phyloP scores from a whole-genome alignment of 169 alveolate species.

The Fabrea salina region DNA sequence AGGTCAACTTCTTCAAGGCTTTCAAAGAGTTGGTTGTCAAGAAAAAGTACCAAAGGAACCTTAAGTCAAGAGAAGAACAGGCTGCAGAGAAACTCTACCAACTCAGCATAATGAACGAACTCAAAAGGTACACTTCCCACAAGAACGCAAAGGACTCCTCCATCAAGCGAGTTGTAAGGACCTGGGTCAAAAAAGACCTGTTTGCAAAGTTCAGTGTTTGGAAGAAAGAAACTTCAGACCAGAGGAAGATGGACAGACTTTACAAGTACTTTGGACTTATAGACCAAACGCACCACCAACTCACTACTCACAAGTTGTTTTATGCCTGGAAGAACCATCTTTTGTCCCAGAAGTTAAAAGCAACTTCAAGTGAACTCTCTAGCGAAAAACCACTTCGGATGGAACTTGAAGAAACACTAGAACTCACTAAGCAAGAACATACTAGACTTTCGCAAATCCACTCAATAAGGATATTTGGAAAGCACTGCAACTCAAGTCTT shows the following conservation, averaged over 20 bases:
- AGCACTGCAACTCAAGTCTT: not conserved
- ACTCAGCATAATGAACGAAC: not conserved
- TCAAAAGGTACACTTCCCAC: not conserved
- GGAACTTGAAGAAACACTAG: not conserved
- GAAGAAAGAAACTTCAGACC: not conserved
- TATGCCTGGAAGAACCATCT: not conserved
- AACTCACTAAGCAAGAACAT: not conserved
- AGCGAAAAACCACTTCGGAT: conserved; percentile 2
- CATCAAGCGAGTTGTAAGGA: not conserved
- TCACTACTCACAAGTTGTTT: not conserved
- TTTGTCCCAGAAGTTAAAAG: not conserved
- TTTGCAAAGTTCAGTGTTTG: not conserved
- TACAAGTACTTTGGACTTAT: not conserved
- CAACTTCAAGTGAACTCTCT: not conserved
- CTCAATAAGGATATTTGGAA: not conserved
- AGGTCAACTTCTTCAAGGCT: not conserved
- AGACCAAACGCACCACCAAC: not conserved
- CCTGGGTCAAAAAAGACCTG: conserved; percentile 3
- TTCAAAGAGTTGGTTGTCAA: not conserved
- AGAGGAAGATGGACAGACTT: not conserved
- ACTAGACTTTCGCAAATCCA: not conserved
- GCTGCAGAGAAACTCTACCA: conserved; percentile 8
- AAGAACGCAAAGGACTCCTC: not conserved
- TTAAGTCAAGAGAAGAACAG: not conserved
- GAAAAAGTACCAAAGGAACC: not conserved